phyloP scores from a whole-genome alignment of 495 filamentous ascomycete species.

The Platismatia glauca region DNA sequence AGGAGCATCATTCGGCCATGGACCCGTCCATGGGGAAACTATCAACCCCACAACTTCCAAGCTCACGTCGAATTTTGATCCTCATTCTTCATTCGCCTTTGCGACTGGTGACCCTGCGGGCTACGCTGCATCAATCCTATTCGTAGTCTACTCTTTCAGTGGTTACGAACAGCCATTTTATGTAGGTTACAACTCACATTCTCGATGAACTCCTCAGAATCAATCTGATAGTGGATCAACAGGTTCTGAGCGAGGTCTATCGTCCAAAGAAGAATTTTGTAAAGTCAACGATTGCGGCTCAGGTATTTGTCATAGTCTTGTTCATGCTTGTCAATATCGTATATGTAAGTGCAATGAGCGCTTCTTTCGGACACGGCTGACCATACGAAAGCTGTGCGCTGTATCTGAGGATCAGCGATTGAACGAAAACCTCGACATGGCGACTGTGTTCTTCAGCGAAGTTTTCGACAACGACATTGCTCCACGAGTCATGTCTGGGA shows the following conservation, averaged over 20 bases:
- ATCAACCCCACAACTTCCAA: constrained; percentile 13
- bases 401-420: constrained; percentile 10
- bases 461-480: constrained; percentile 25
- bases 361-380: constrained; percentile 6
- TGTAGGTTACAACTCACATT: background rate
- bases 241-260: constrained; percentile 38
- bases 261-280: constrained; percentile 35
- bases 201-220: background rate
- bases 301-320: constrained; percentile 29
- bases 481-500: constrained; percentile 28
- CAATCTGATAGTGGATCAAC: background rate
- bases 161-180: constrained; percentile 22
- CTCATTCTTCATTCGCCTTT: constrained; percentile 22
- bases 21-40: constrained; percentile 13
- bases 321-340: constrained; percentile 39
- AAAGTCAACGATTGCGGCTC: constrained; percentile 27
- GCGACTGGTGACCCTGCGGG: constrained; percentile 9
- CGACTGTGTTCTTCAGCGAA: constrained; percentile 24
- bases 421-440: constrained; percentile 17
- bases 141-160: constrained; percentile 14
- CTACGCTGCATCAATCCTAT: constrained; percentile 16
- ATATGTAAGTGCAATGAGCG: constrained; percentile 32
- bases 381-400: constrained; percentile 18
- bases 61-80: constrained; percentile 20
- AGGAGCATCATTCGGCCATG: constrained; percentile 22